phyloP scores from a whole-genome alignment of 2,329 filamentous ascomycete genomes.

The Aspergillus carbonarius region DNA sequence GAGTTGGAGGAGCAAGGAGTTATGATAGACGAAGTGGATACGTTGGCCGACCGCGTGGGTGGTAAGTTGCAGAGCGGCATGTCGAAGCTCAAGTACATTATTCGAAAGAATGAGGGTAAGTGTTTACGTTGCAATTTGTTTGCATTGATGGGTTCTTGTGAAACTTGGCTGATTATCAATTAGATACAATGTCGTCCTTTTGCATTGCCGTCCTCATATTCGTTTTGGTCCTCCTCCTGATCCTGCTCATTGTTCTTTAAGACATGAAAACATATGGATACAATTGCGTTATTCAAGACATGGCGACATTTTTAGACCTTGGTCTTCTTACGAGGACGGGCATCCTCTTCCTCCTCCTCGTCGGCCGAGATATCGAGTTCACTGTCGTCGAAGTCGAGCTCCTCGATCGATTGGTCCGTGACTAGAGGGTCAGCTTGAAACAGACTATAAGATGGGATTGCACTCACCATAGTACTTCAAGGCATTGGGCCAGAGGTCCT shows the following conservation, averaged over 20 bases:
- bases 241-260: conserved; percentile 66
- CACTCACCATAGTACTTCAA: conserved; percentile 87
- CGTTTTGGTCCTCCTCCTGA: conserved; percentile 79
- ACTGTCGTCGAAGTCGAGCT: conserved; percentile 69
- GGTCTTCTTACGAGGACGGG: conserved; percentile 48
- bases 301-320: conserved; percentile 27
- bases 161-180: conserved; percentile 28
- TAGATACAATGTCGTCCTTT: conserved; percentile 75
- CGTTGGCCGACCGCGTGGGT: conserved; percentile 80
- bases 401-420: conserved; percentile 70
- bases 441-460: background rate
- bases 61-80: conserved; percentile 82
- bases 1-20: conserved; percentile 93
- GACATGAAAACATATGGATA: conserved; percentile 42
- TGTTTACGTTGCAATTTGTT: conserved; percentile 24
- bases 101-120: conserved; percentile 85
- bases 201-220: conserved; percentile 88
- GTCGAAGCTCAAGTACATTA: conserved; percentile 80
- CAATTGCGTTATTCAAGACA: conserved; percentile 14
- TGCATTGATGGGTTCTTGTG: background rate
- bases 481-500: conserved; percentile 85
- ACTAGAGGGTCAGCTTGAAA: conserved; percentile 29
- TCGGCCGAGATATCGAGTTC: conserved; percentile 51
- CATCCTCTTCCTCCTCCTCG: conserved; percentile 51
- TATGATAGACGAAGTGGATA: conserved; percentile 83